phyloP scores from a whole-genome alignment of 2,329 filamentous ascomycete species.

The Exophiala phaeomuriformis region DNA sequence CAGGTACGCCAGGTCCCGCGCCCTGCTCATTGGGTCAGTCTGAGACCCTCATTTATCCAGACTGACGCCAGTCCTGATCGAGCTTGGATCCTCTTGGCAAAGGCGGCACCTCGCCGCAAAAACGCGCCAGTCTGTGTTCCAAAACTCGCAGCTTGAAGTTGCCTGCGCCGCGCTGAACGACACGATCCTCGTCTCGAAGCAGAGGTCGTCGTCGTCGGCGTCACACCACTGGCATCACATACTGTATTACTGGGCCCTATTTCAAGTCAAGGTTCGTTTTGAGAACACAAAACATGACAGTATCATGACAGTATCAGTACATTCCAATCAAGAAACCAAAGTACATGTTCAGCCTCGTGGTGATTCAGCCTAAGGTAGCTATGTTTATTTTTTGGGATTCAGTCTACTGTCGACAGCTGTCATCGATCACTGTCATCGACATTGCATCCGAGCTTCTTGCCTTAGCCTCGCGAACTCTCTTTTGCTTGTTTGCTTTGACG shows the following conservation, averaged over 20 bases:
- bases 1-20: slow-evolving; percentile 10
- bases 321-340: too few species aligned
- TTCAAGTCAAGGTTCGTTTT: too few species aligned
- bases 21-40: slow-evolving; percentile 1
- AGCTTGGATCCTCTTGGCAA: not conserved
- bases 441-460: slow-evolving; percentile 3
- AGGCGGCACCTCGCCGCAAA: not conserved
- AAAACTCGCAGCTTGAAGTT: not conserved
- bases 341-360: not conserved
- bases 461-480: not conserved
- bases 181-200: too few species aligned
- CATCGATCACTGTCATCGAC: slow-evolving; percentile 11
- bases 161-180: too few species aligned
- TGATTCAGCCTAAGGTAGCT: not conserved
- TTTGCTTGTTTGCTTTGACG: slow-evolving; percentile 1
- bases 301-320: too few species aligned
- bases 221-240: too few species aligned
- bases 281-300: too few species aligned
- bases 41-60: not conserved
- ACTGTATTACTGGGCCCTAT: too few species aligned
- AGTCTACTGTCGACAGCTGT: slow-evolving; percentile 3
- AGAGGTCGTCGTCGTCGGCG: too few species aligned
- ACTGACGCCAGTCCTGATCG: not conserved
- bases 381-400: not conserved
- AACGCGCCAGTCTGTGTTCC: not conserved